Conservation (phyloP, 1,284 basidiomycete species). For the Heterobasidion annosum region DNA sequence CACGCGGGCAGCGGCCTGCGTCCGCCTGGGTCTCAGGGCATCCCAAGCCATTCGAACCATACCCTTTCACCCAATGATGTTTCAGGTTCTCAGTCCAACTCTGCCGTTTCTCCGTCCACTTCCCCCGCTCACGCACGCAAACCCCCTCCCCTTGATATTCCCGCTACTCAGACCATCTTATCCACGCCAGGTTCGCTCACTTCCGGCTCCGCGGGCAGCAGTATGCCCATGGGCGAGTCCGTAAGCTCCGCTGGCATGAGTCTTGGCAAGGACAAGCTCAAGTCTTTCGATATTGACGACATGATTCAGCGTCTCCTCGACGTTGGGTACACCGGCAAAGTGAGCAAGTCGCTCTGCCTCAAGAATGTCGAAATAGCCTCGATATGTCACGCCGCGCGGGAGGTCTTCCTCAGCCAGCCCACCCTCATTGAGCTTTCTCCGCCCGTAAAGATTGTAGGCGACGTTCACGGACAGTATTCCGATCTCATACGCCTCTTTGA, state of each 20-base stretch:
- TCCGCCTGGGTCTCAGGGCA: conserved; percentile 20
- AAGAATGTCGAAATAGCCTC: conserved; percentile 96
- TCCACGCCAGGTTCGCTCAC: conserved; percentile 36
- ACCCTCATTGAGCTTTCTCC: conserved; percentile 97
- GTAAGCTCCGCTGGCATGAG: conserved; percentile 27
- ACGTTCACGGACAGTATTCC: conserved; percentile 98
- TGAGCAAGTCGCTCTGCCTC: conserved; percentile 92
- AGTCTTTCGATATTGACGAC: conserved; percentile 90
- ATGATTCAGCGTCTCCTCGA: conserved; percentile 97
- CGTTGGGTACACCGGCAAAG: conserved; percentile 96
- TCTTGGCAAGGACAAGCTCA: conserved; percentile 46
- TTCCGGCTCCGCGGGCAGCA: conserved; percentile 33
- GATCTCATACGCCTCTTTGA: conserved; percentile 98
- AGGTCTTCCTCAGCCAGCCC: conserved; percentile 94
- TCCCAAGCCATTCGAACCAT: conserved; percentile 32
- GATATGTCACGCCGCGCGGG: conserved; percentile 94
- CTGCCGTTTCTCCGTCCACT: conserved; percentile 13
- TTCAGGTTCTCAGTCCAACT: conserved; percentile 17
- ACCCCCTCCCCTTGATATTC: conserved; percentile 64
- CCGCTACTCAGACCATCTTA: conserved; percentile 63
- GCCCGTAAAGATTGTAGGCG: conserved; percentile 98
- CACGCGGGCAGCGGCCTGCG: conserved; percentile 24
- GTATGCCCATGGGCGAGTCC: conserved; percentile 28
- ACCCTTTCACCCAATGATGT: conserved; percentile 20
- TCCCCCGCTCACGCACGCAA: conserved; percentile 27